A percentile compares a stretch with the other conserved stretches of the same genome.
These are phyloP conservation scores for Limonium bicolor DNA, from an alignment of 148 eudicot species.

Conservation along the genomic window DNA sequence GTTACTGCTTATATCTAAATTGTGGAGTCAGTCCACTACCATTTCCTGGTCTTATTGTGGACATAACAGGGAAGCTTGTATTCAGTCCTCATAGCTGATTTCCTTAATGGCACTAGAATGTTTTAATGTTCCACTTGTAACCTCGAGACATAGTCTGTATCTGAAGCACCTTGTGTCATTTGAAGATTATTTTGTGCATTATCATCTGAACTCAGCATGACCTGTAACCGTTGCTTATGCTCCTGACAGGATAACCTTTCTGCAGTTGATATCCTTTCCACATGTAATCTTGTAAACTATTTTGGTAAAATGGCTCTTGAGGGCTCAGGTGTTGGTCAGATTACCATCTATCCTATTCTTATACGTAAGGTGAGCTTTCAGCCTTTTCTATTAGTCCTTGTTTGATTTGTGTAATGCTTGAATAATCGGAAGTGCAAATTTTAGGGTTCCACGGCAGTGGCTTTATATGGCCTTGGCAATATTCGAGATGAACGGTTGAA, in stretches of 20 bases:
- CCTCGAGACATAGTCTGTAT: too few relatives aligned
- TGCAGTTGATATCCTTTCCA: conserved; percentile 94
- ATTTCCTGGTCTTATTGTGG: too few relatives aligned
- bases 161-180: too few relatives aligned
- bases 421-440: conserved; percentile 1
- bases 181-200: too few relatives aligned
- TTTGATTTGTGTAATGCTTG: background rate
- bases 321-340: conserved; percentile 97
- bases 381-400: conserved; percentile 1
- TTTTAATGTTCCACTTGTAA: too few relatives aligned
- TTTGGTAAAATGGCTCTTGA: conserved; percentile 98
- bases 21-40: too few relatives aligned
- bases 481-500: conserved; percentile 97
- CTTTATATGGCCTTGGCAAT: conserved; percentile 95
- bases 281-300: conserved; percentile 95
- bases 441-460: conserved; percentile 86
- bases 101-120: too few relatives aligned
- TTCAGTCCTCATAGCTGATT: too few relatives aligned
- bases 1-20: too few relatives aligned
- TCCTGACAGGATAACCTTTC: conserved; percentile 91
- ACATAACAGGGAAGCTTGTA: too few relatives aligned
- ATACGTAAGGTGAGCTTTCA: conserved; percentile 59
- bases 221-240: too few relatives aligned
- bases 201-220: too few relatives aligned
- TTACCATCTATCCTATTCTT: conserved; percentile 73